phyloP scores from a whole-genome alignment of 163 green algal genomes.

The Volvox carteri region DNA sequence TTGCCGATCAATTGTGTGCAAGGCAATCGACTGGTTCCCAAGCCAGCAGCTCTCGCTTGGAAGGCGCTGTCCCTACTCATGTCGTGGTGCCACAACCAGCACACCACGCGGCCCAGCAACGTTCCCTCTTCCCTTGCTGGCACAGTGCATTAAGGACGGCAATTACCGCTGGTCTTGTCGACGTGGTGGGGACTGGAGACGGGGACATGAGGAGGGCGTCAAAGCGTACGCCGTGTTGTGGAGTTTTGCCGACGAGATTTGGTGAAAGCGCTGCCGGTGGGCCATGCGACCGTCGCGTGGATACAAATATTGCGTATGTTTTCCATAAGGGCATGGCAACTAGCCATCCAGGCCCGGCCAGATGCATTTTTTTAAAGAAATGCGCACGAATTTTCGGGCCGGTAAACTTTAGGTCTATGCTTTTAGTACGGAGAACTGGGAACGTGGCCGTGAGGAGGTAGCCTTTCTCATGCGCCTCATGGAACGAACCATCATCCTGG shows the following conservation, averaged over 20 bases:
- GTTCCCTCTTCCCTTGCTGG: background rate
- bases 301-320: no score
- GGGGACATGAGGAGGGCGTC: constrained; percentile 76
- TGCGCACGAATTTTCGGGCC: no score
- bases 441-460: constrained; percentile 74
- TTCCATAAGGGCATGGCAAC: no score
- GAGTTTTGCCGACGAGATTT: constrained; percentile 64
- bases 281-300: background rate
- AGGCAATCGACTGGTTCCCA: background rate
- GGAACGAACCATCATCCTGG: constrained; percentile 52
- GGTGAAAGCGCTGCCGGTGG: constrained; percentile 79
- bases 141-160: constrained; percentile 86
- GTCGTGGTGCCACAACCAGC: constrained; percentile 8
- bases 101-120: background rate
- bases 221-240: constrained; percentile 67
- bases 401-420: constrained; percentile 87
- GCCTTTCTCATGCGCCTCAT: constrained; percentile 80
- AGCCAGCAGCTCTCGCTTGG: constrained; percentile 1
- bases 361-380: no score
- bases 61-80: background rate
- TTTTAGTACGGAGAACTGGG: constrained; percentile 89
- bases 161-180: constrained; percentile 81
- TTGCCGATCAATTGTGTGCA: background rate
- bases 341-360: no score
- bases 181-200: constrained; percentile 44